Percentiles rank a stretch among this genome's conserved stretches.
These are phyloP conservation scores for Massariosphaeria phaeospora DNA, from an alignment of 495 filamentous ascomycete species.

Conservation along the genomic window DNA sequence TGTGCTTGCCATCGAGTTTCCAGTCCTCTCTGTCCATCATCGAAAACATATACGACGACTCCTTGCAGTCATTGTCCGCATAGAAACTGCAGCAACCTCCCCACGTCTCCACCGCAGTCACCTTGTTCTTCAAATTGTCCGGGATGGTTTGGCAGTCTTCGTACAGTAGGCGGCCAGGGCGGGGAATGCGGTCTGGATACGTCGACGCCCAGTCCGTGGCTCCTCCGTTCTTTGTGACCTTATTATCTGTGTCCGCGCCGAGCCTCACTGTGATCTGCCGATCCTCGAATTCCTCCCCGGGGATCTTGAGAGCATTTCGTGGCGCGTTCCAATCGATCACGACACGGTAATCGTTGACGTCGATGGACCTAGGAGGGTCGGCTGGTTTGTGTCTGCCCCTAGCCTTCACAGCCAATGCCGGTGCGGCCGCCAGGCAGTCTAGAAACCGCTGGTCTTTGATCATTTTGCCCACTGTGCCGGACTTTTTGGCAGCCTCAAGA, in stretches of 20 bases:
- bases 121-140: background rate
- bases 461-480: background rate
- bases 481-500: constrained; percentile 2
- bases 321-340: background rate
- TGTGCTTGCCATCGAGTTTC: background rate
- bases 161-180: background rate
- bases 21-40: constrained; percentile 1
- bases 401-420: background rate
- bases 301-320: constrained; percentile 2
- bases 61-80: background rate
- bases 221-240: background rate
- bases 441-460: constrained; percentile 4
- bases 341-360: background rate
- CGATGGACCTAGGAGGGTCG: too few relatives aligned
- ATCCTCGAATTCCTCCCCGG: background rate
- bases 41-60: background rate
- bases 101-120: background rate
- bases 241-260: background rate
- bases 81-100: constrained; percentile 9
- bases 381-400: too few relatives aligned
- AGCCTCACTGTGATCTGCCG: background rate
- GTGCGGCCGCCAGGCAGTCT: background rate
- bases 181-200: constrained; percentile 1
- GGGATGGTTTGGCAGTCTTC: background rate
- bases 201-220: background rate